A percentile compares a stretch with the other conserved stretches of the same genome.
phyloP scores from a whole-genome alignment of 768 basidiomycete species.

The Hortiboletus flavorubellus region DNA sequence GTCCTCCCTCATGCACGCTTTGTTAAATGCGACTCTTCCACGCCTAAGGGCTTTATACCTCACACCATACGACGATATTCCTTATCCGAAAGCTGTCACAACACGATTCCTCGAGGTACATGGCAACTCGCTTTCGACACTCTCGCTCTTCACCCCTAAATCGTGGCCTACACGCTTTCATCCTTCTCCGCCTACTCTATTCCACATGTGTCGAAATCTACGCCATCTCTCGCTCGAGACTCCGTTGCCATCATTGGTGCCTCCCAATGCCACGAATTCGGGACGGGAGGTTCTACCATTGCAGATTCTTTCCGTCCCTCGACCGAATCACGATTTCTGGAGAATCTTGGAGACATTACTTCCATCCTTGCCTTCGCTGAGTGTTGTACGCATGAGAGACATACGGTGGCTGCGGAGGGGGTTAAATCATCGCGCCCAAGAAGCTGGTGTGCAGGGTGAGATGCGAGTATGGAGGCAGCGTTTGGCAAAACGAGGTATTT shows the following conservation, averaged over 20 bases:
- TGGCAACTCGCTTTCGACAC: slow-evolving; percentile 53
- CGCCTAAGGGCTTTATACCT: slow-evolving; percentile 59
- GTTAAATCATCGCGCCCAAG: slow-evolving; percentile 60
- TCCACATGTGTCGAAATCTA: slow-evolving; percentile 51
- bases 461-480: slow-evolving; percentile 71
- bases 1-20: slow-evolving; percentile 57
- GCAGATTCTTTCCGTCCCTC: slow-evolving; percentile 68
- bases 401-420: slow-evolving; percentile 72
- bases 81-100: slow-evolving; percentile 53
- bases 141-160: slow-evolving; percentile 67
- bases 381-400: slow-evolving; percentile 59
- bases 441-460: slow-evolving; percentile 77
- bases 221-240: slow-evolving; percentile 70
- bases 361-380: slow-evolving; percentile 53
- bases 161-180: slow-evolving; percentile 61
- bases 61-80: slow-evolving; percentile 71
- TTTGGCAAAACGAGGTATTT: slow-evolving; percentile 53
- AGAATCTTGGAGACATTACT: slow-evolving; percentile 51
- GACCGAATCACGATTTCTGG: slow-evolving; percentile 64
- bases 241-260: slow-evolving; percentile 54
- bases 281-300: slow-evolving; percentile 37
- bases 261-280: slow-evolving; percentile 30
- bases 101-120: slow-evolving; percentile 59
- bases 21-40: slow-evolving; percentile 61
- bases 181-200: slow-evolving; percentile 48